phyloP scores from a whole-genome alignment of 768 basidiomycete species.

The Macrolepiota albuminosa region DNA sequence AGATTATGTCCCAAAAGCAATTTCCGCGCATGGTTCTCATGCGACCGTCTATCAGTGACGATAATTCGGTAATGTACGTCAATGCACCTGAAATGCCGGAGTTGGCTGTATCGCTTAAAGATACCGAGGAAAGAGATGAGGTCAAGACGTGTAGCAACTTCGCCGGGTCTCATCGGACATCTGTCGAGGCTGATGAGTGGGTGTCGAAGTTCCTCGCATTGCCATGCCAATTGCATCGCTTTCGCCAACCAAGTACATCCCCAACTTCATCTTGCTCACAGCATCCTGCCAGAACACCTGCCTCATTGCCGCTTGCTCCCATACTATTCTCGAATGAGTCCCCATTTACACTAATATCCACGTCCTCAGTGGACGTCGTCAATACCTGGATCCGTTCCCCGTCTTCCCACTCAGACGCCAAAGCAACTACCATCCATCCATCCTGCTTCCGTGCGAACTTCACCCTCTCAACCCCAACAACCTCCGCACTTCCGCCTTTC shows the following conservation, averaged over 20 bases:
- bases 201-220: constrained; percentile 10
- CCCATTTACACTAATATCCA: constrained; percentile 14
- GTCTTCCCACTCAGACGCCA: neutral
- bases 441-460: constrained; percentile 16
- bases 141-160: neutral
- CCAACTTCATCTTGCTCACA: neutral
- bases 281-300: neutral
- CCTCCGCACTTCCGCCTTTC: constrained; percentile 4
- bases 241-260: neutral
- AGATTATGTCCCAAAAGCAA: constrained; percentile 13
- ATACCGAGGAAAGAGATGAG: neutral
- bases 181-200: constrained; percentile 13
- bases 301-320: neutral
- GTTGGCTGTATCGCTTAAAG: neutral
- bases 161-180: neutral
- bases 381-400: constrained; percentile 9
- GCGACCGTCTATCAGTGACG: constrained; percentile 9
- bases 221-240: constrained; percentile 11
- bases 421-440: neutral
- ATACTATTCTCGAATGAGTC: constrained; percentile 15
- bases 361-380: constrained; percentile 7
- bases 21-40: constrained; percentile 14
- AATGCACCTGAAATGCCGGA: constrained; percentile 11
- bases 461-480: neutral
- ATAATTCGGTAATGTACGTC: constrained; percentile 4